Conservation (phyloP, 2,329 filamentous ascomycete genomes). For the Ceratocystis diversiconidia region DNA sequence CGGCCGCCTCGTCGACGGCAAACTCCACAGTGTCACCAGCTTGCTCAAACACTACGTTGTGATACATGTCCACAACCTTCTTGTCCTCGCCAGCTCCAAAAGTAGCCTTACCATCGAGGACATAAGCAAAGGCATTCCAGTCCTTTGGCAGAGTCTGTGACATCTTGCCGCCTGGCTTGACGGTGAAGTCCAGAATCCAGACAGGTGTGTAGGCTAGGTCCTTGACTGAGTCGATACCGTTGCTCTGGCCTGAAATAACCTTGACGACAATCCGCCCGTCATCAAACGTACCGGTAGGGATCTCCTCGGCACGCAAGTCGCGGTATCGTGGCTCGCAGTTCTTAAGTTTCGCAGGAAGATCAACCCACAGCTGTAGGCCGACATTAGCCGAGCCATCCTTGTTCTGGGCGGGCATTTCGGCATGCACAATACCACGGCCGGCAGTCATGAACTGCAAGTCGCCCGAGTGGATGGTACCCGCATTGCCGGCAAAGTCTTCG, state of each 20-base stretch:
- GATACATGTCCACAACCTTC: constrained; percentile 50
- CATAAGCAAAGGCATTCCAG: constrained; percentile 88
- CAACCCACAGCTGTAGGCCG: constrained; percentile 91
- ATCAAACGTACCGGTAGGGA: constrained; percentile 59
- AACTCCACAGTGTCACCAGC: constrained; percentile 63
- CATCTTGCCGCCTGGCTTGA: constrained; percentile 66
- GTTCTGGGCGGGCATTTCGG: constrained; percentile 81
- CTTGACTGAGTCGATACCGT: constrained; percentile 73
- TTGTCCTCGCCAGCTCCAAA: constrained; percentile 42
- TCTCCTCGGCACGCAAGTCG: constrained; percentile 64
- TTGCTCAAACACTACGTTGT: constrained; percentile 80
- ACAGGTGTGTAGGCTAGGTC: constrained; percentile 93
- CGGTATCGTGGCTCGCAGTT: constrained; percentile 83
- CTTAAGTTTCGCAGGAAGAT: constrained; percentile 71
- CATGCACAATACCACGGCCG: constrained; percentile 79
- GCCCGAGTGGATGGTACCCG: constrained; percentile 70
- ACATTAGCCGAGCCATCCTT: constrained; percentile 62
- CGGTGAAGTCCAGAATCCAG: constrained; percentile 78
- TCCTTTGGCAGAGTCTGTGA: constrained; percentile 59
- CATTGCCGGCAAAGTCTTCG: constrained; percentile 79
- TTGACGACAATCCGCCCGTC: constrained; percentile 65
- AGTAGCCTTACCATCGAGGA: constrained; percentile 55
- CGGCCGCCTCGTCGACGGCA: constrained; percentile 51
- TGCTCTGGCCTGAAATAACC: constrained; percentile 74
- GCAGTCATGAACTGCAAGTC: constrained; percentile 98